Conservation (phyloP, 768 basidiomycete species). For the Boletus barrowsii region DNA sequence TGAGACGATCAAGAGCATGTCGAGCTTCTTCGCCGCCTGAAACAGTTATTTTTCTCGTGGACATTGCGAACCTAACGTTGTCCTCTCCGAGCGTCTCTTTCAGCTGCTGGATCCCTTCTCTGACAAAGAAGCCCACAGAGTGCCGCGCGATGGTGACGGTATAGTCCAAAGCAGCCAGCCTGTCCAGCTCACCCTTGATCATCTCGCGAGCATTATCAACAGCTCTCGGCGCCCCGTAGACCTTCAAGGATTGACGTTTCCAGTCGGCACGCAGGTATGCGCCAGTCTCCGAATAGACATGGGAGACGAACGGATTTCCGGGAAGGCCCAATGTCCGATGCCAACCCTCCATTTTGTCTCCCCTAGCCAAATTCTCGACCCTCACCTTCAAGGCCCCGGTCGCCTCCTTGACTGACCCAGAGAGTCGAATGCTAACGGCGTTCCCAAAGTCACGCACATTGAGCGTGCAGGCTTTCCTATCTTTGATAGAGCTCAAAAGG, state of each 20-base stretch:
- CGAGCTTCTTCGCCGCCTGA: constrained; percentile 57
- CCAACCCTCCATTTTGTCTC: constrained; percentile 51
- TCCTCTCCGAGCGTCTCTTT: constrained; percentile 55
- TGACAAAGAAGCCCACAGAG: constrained; percentile 49
- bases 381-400: constrained; percentile 58
- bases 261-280: constrained; percentile 47
- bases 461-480: constrained; percentile 37
- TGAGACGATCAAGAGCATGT: constrained; percentile 42
- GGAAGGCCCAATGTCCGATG: constrained; percentile 40
- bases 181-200: constrained; percentile 47
- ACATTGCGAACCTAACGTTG: constrained; percentile 45
- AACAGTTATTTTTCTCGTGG: constrained; percentile 43
- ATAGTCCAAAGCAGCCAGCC: constrained; percentile 43
- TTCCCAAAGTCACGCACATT: constrained; percentile 25
- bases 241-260: constrained; percentile 42
- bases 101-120: constrained; percentile 46
- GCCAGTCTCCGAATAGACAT: constrained; percentile 34
- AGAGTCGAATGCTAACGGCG: constrained; percentile 40
- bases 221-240: constrained; percentile 42
- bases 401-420: constrained; percentile 50
- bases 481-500: constrained; percentile 35
- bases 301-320: constrained; percentile 33
- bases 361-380: constrained; percentile 51
- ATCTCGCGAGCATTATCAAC: constrained; percentile 42
- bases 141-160: constrained; percentile 36